Evolutionary conservation across 768 basidiomycete genomes (phyloP).

Genomic region (Stropharia rugosoannulata): DNA sequence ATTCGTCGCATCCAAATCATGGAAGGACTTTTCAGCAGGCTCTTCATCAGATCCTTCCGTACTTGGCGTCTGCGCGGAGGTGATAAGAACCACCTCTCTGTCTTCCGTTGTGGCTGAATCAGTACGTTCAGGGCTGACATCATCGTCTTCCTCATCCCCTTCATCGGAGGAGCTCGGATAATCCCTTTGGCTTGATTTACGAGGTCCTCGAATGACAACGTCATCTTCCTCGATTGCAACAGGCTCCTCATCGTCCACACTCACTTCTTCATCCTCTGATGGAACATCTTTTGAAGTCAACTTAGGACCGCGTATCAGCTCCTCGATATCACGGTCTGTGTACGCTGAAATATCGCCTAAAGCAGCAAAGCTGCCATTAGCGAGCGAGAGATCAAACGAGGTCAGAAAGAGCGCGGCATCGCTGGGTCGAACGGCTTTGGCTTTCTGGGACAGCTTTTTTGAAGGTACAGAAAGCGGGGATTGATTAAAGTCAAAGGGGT

Average conservation of each 20-base stretch:
- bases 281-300: conserved; percentile 30
- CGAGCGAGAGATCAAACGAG: neutral
- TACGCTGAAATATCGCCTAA: conserved; percentile 19
- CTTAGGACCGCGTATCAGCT: conserved; percentile 38
- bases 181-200: conserved; percentile 6
- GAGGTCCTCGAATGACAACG: conserved; percentile 14
- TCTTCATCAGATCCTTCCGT: conserved; percentile 5
- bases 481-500: neutral
- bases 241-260: conserved; percentile 32
- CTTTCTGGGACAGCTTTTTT: neutral
- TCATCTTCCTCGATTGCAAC: conserved; percentile 34
- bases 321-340: conserved; percentile 33
- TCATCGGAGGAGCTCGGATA: conserved; percentile 32
- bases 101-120: neutral
- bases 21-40: conserved; percentile 23
- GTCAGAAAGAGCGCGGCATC: neutral
- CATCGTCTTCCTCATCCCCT: conserved; percentile 28
- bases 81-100: neutral
- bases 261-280: conserved; percentile 39
- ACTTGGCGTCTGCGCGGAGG: neutral
- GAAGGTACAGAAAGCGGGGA: neutral
- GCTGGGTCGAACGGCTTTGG: neutral
- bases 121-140: neutral
- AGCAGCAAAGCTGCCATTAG: neutral
- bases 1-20: conserved; percentile 26